phyloP scores from a whole-genome alignment of 768 basidiomycete genomes.

The Kwoniella botswanensis region DNA sequence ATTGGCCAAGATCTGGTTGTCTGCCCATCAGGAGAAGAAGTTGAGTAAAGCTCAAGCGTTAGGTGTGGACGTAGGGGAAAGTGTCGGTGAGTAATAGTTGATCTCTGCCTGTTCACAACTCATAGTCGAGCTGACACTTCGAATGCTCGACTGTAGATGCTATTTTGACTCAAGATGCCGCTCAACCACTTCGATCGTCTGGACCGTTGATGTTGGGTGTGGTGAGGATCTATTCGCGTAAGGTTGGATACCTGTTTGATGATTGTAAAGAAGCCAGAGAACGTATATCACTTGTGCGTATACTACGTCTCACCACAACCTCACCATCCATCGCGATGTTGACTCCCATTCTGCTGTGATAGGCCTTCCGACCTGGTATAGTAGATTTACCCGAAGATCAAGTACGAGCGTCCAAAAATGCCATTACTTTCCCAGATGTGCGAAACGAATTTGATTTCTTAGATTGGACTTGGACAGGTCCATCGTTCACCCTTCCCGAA shows the following conservation, averaged over 20 bases:
- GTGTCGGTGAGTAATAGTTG: slow-evolving; percentile 69
- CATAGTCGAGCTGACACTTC: neutral
- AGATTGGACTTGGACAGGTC: slow-evolving; percentile 62
- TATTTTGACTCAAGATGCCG: slow-evolving; percentile 91
- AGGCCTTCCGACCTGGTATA: slow-evolving; percentile 93
- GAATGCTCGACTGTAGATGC: slow-evolving; percentile 64
- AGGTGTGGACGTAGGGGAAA: slow-evolving; percentile 92
- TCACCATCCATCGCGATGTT: no score
- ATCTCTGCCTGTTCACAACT: slow-evolving; percentile 1
- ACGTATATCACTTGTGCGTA: slow-evolving; percentile 86
- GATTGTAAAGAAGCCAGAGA: slow-evolving; percentile 96
- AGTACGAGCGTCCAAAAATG: slow-evolving; percentile 79
- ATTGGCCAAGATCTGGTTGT: slow-evolving; percentile 96
- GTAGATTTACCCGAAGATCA: slow-evolving; percentile 98
- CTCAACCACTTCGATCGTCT: slow-evolving; percentile 92
- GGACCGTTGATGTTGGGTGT: slow-evolving; percentile 96
- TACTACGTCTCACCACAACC: neutral
- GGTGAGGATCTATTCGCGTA: slow-evolving; percentile 94
- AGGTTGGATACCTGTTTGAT: slow-evolving; percentile 95
- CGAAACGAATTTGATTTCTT: slow-evolving; percentile 64
- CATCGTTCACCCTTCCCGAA: slow-evolving; percentile 58
- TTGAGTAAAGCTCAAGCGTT: slow-evolving; percentile 93
- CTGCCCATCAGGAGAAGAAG: slow-evolving; percentile 98
- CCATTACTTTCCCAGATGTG: slow-evolving; percentile 79
- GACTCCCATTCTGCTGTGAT: slow-evolving; percentile 3